Conservation (phyloP, 352 stramenopile genomes). For the Aphanomyces stellatus region DNA sequence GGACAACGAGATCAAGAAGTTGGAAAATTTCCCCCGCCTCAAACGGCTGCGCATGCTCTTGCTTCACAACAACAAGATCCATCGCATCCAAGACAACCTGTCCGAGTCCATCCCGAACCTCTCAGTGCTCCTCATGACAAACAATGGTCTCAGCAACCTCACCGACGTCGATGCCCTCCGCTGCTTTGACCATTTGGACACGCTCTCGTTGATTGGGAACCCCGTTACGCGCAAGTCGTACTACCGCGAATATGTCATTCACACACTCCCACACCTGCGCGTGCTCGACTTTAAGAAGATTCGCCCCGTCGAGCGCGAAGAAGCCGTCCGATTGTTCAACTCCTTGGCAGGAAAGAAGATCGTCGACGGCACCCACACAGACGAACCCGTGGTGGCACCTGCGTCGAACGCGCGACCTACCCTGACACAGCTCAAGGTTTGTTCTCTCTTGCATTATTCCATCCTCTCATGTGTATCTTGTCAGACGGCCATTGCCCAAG, state of each 20-base stretch:
- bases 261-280: constrained; percentile 79
- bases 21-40: constrained; percentile 91
- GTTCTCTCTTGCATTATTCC: no score
- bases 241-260: constrained; percentile 90
- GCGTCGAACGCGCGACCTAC: neutral
- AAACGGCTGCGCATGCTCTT: constrained; percentile 86
- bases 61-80: constrained; percentile 90
- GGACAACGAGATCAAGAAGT: constrained; percentile 92
- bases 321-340: constrained; percentile 59
- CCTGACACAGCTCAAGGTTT: constrained; percentile 2
- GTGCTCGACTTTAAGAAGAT: constrained; percentile 85
- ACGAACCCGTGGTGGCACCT: neutral
- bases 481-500: constrained; percentile 22
- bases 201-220: constrained; percentile 78
- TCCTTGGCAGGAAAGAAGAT: constrained; percentile 60
- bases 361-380: constrained; percentile 25
- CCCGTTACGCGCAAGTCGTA: constrained; percentile 84
- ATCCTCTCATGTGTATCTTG: no score
- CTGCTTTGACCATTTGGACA: constrained; percentile 72
- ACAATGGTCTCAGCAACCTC: constrained; percentile 78
- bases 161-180: constrained; percentile 76
- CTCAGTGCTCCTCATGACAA: constrained; percentile 85
- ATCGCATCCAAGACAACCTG: constrained; percentile 72
- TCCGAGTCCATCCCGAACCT: constrained; percentile 74
- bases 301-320: constrained; percentile 67